A percentile compares a stretch with the other conserved stretches of the same genome.
phyloP scores from a whole-genome alignment of 2,329 filamentous ascomycete species.

The Fusarium sp. region DNA sequence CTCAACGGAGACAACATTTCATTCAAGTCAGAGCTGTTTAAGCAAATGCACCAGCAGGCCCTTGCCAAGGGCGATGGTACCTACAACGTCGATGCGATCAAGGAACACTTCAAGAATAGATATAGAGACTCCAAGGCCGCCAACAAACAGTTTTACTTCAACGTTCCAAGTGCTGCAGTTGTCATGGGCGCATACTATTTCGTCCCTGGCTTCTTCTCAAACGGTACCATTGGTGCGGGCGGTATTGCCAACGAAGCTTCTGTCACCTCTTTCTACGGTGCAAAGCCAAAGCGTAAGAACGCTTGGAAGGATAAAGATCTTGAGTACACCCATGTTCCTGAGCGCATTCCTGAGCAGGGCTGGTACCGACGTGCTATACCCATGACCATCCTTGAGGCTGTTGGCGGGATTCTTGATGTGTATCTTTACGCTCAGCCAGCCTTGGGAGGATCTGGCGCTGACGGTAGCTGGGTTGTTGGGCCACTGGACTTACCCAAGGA shows the following conservation, averaged over 20 bases:
- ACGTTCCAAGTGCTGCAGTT: conserved; percentile 2
- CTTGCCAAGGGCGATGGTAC: conserved; percentile 20
- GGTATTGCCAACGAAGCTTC: conserved; percentile 27
- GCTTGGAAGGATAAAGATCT: conserved; percentile 19
- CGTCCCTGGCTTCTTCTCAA: conserved; percentile 27
- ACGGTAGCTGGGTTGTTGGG: conserved; percentile 12
- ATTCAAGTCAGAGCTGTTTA: conserved; percentile 10
- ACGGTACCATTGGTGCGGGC: conserved; percentile 18
- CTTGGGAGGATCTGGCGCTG: conserved; percentile 10
- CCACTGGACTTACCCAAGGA: not conserved
- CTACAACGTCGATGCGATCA: conserved; percentile 20
- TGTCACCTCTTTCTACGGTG: conserved; percentile 22
- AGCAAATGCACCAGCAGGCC: conserved; percentile 21
- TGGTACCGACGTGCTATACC: conserved; percentile 24
- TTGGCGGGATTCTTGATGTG: conserved; percentile 19
- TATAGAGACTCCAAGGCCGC: conserved; percentile 13
- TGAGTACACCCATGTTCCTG: conserved; percentile 20
- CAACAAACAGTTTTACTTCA: conserved; percentile 29
- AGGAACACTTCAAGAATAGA: conserved; percentile 27
- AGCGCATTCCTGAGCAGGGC: conserved; percentile 19
- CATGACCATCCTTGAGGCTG: conserved; percentile 20
- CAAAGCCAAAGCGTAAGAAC: conserved; percentile 10
- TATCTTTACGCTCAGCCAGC: conserved; percentile 18
- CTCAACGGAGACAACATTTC: conserved; percentile 23
- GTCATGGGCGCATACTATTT: conserved; percentile 30